These are phyloP conservation scores for thale cress (Arabidopsis thaliana) DNA, from an alignment of 345 rosid species.

Conservation along the genomic window TAIR10.1 NC_003074.8:8795001-8795500, in stretches of 20 bases:
- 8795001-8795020: not conserved
- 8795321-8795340: not conserved
- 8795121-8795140: no score
- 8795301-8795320: not conserved
- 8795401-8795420: conserved; percentile 39
- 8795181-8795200: no score
- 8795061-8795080: no score
- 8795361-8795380: no score
- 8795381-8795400: not conserved
- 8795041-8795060: no score
- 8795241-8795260: not conserved
- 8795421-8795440: conserved; percentile 50
- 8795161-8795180: no score
- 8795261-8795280: not conserved
- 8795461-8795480: conserved; percentile 34
- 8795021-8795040: no score
- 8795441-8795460: conserved; percentile 41
- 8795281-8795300: not conserved
- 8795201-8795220: no score
- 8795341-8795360: not conserved
- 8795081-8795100: no score
- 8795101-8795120: no score
- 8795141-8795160: no score
- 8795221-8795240: no score
- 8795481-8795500: conserved; percentile 46